Conservation (phyloP, 192 early-diverging fungal species). For the Phlyctochytrium bullatum region DNA sequence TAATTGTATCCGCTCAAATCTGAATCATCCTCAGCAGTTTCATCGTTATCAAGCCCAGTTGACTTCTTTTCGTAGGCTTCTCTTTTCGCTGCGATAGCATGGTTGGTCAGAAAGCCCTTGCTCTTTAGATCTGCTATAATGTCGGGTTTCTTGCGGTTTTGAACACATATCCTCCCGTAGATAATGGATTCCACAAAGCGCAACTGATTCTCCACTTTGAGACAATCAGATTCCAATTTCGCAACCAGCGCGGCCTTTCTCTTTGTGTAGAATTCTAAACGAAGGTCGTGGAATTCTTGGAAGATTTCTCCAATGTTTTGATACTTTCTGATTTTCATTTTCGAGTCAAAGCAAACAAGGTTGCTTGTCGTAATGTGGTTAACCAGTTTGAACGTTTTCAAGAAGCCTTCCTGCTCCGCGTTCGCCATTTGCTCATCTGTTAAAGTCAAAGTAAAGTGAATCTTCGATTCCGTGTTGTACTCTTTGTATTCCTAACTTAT, state of each 20-base stretch:
- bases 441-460: constrained; percentile 67
- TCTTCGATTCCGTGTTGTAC: constrained; percentile 63
- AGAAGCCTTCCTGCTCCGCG: constrained; percentile 77
- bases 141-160: constrained; percentile 81
- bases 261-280: constrained; percentile 80
- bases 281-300: constrained; percentile 82
- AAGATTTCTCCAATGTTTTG: constrained; percentile 73
- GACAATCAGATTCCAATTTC: constrained; percentile 63
- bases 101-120: constrained; percentile 64
- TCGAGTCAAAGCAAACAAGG: constrained; percentile 90
- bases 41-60: constrained; percentile 26
- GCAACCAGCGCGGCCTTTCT: constrained; percentile 76
- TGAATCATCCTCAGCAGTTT: constrained; percentile 6
- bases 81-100: constrained; percentile 32
- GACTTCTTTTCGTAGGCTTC: constrained; percentile 36
- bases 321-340: constrained; percentile 83
- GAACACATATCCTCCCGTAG: constrained; percentile 73
- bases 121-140: constrained; percentile 72
- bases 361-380: constrained; percentile 76
- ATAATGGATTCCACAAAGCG: constrained; percentile 91
- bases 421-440: constrained; percentile 67
- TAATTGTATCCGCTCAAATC: constrained; percentile 72
- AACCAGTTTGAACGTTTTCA: constrained; percentile 77
- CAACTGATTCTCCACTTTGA: constrained; percentile 75
- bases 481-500: constrained; percentile 60